A percentile compares a stretch with the other conserved stretches of the same genome.
phyloP scores from a whole-genome alignment of 1,284 basidiomycete species.

The Trichosporon coremiiforme region DNA sequence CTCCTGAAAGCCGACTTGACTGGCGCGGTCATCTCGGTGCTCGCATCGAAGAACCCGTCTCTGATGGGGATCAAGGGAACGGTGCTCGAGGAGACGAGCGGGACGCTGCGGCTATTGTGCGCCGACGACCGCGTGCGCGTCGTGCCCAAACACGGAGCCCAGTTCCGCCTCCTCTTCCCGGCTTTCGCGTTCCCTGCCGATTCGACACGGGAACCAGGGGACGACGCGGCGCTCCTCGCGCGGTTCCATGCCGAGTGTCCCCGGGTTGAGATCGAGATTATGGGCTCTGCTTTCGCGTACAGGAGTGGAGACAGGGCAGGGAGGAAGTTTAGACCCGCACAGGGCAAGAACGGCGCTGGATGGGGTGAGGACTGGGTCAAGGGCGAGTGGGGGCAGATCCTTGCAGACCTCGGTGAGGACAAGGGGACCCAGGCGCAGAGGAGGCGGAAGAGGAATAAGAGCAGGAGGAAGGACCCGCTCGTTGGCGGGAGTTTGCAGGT shows the following conservation, averaged over 20 bases:
- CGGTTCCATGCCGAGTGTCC: constrained; percentile 32
- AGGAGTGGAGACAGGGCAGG: constrained; percentile 57
- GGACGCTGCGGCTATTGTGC: constrained; percentile 55
- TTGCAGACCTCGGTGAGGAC: constrained; percentile 17
- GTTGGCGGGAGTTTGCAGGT: constrained; percentile 40
- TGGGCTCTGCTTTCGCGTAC: constrained; percentile 56
- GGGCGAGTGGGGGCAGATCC: constrained; percentile 37
- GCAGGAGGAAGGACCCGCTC: constrained; percentile 50
- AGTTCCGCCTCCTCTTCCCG: constrained; percentile 55
- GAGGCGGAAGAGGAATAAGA: constrained; percentile 41
- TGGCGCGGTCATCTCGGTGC: constrained; percentile 48
- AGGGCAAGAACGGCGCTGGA: constrained; percentile 48
- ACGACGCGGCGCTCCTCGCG: constrained; percentile 30
- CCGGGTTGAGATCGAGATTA: constrained; percentile 53
- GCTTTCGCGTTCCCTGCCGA: constrained; percentile 41
- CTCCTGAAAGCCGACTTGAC: constrained; percentile 59
- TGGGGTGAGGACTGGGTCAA: constrained; percentile 53
- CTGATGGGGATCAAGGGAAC: constrained; percentile 54
- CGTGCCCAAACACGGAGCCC: constrained; percentile 55
- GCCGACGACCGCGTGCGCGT: constrained; percentile 44
- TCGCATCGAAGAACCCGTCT: constrained; percentile 44
- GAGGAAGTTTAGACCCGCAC: constrained; percentile 55
- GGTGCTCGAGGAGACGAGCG: constrained; percentile 58
- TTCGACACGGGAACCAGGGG: constrained; percentile 21
- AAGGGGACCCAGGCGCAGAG: constrained; percentile 19